A percentile compares a stretch with the other conserved stretches of the same genome.
Evolutionary conservation across 164 flowering plant species (phyloP).

Genomic region (Echeveria elegans): DNA sequence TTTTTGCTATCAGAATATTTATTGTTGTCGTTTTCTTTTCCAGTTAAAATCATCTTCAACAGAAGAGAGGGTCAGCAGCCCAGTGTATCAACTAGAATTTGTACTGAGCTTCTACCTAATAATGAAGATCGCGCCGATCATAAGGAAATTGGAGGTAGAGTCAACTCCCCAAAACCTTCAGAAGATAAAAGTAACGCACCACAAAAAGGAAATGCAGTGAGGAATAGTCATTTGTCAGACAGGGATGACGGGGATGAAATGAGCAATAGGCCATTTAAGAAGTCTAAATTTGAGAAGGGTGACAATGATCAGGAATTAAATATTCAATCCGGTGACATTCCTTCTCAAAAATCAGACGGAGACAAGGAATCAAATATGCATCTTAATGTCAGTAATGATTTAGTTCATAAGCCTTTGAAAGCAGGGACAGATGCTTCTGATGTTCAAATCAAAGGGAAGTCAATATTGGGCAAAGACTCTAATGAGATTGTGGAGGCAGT

Average conservation of each 20-base stretch:
- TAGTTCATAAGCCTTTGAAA: background rate
- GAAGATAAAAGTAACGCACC: background rate
- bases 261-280: conserved; percentile 35
- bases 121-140: background rate
- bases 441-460: conserved; percentile 17
- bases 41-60: conserved; percentile 55
- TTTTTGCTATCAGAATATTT: too few relatives aligned
- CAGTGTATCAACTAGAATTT: conserved; percentile 14
- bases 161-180: background rate
- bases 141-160: background rate
- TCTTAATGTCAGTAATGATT: background rate
- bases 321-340: conserved; percentile 9
- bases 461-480: conserved; percentile 16
- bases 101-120: background rate
- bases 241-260: conserved; percentile 13
- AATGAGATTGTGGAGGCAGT: conserved; percentile 14
- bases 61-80: conserved; percentile 17
- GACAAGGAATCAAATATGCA: background rate
- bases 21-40: conserved; percentile 14
- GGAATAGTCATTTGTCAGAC: conserved; percentile 9
- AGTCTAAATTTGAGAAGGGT: conserved; percentile 24
- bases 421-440: background rate
- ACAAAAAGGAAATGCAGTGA: conserved; percentile 4
- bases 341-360: background rate
- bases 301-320: conserved; percentile 12